Evolutionary conservation across 2,329 filamentous ascomycete species (phyloP).

Genomic region (Zymoseptoria pseudotritici): DNA sequence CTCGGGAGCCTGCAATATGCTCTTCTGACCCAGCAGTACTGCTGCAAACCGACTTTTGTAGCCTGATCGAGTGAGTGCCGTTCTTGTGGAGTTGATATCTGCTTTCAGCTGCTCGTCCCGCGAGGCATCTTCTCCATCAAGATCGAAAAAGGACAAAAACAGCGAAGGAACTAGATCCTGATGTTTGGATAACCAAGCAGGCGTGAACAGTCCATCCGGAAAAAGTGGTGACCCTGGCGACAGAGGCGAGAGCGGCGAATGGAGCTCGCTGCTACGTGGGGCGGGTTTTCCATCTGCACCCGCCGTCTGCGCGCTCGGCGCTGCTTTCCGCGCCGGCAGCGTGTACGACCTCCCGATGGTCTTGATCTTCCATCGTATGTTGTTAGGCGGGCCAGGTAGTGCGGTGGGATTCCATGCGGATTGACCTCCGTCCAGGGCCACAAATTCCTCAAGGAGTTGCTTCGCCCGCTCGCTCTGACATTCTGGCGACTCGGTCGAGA

Average conservation of each 20-base stretch:
- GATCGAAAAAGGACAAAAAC: conserved; percentile 71
- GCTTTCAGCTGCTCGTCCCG: conserved; percentile 81
- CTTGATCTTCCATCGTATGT: conserved; percentile 24
- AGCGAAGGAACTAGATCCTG: conserved; percentile 75
- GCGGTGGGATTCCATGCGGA: conserved; percentile 23
- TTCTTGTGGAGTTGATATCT: conserved; percentile 73
- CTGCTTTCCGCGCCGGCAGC: conserved; percentile 56
- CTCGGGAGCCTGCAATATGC: conserved; percentile 49
- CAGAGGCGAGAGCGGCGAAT: conserved; percentile 86
- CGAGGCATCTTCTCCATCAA: conserved; percentile 67
- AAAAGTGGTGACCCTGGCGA: conserved; percentile 76
- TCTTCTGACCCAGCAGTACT: conserved; percentile 67
- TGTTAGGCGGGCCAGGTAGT: conserved; percentile 20
- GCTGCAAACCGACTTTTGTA: conserved; percentile 74
- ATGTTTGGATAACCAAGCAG: conserved; percentile 81
- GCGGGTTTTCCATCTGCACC: conserved; percentile 28
- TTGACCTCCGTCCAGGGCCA: conserved; percentile 36
- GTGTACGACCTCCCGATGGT: conserved; percentile 63
- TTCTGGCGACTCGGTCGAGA: conserved; percentile 20
- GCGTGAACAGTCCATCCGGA: conserved; percentile 79
- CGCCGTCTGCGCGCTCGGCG: conserved; percentile 47
- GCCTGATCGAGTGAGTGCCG: conserved; percentile 59
- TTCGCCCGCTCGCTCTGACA: conserved; percentile 40
- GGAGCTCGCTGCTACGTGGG: conserved; percentile 48
- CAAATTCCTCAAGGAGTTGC: conserved; percentile 48